A percentile compares a stretch with the other conserved stretches of the same genome.
phyloP scores from a whole-genome alignment of 2,329 filamentous ascomycete species.

The Zalaria obscura region DNA sequence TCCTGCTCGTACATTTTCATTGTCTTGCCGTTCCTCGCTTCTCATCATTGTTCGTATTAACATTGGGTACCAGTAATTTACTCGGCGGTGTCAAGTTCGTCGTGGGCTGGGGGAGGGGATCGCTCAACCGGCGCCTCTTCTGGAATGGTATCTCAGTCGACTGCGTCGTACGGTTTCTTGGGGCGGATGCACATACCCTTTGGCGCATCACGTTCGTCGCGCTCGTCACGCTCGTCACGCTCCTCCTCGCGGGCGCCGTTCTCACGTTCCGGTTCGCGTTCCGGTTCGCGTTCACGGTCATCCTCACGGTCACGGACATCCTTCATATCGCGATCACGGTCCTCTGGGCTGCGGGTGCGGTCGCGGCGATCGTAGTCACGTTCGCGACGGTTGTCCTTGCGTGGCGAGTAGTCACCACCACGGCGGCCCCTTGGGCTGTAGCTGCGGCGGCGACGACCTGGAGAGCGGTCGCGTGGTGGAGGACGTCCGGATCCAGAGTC shows the following conservation, averaged over 20 bases:
- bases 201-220: conserved; percentile 1
- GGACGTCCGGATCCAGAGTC: conserved; percentile 77
- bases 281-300: conserved; percentile 60
- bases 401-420: conserved; percentile 60
- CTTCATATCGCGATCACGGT: conserved; percentile 43
- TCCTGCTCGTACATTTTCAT: neutral
- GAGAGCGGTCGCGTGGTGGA: conserved; percentile 40
- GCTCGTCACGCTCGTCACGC: conserved; percentile 9
- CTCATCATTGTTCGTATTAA: conserved; percentile 1
- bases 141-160: conserved; percentile 4
- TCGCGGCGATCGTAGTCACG: conserved; percentile 57
- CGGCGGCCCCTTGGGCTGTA: conserved; percentile 59
- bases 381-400: conserved; percentile 48
- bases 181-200: neutral
- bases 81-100: conserved; percentile 93
- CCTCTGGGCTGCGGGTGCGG: conserved; percentile 29
- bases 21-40: neutral
- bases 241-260: conserved; percentile 40
- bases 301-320: conserved; percentile 30
- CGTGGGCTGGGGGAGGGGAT: conserved; percentile 70
- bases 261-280: conserved; percentile 47
- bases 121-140: conserved; percentile 41
- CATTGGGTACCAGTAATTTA: conserved; percentile 20
- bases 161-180: no score
- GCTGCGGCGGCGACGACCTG: conserved; percentile 53